phyloP scores from a whole-genome alignment of 2,329 filamentous ascomycete genomes.

The Harringtonia aguacate region DNA sequence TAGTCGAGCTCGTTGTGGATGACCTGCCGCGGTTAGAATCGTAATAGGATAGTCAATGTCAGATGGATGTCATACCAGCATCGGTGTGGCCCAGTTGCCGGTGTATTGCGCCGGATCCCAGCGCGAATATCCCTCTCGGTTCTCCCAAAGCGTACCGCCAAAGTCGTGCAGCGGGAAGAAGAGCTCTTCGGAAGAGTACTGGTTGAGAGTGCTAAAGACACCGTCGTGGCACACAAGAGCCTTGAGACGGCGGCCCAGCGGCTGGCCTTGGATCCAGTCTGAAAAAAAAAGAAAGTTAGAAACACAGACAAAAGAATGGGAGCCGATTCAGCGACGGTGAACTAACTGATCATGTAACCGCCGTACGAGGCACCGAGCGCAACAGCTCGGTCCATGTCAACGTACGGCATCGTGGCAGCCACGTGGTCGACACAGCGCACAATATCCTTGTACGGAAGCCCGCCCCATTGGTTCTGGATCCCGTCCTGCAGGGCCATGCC shows the following conservation, averaged over 20 bases:
- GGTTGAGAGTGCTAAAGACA: slow-evolving; percentile 61
- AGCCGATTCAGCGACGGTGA: not conserved
- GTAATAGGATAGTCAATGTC: not conserved
- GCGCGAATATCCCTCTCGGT: slow-evolving; percentile 51
- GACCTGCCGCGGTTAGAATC: slow-evolving; percentile 17
- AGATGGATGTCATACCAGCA: slow-evolving; percentile 46
- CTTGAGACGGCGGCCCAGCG: slow-evolving; percentile 73
- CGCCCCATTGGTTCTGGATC: slow-evolving; percentile 75
- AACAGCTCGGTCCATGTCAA: slow-evolving; percentile 60
- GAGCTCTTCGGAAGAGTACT: slow-evolving; percentile 57
- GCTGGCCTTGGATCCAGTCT: slow-evolving; percentile 85
- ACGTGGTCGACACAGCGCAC: slow-evolving; percentile 70
- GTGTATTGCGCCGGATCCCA: slow-evolving; percentile 58
- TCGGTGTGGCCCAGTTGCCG: slow-evolving; percentile 72
- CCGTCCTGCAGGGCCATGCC: slow-evolving; percentile 68
- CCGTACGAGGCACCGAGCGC: slow-evolving; percentile 67
- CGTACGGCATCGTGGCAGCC: slow-evolving; percentile 50
- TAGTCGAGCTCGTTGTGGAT: slow-evolving; percentile 91
- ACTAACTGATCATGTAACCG: slow-evolving; percentile 62
- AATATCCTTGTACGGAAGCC: slow-evolving; percentile 72
- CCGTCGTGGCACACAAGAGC: slow-evolving; percentile 84
- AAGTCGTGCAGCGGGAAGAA: slow-evolving; percentile 63
- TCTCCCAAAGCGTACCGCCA: slow-evolving; percentile 50
- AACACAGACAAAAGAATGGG: not conserved
- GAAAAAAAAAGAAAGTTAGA: slow-evolving; percentile 1